Base-by-base conservation (phyloP, 768 basidiomycete species). In the Leccinum imitatum region DNA sequence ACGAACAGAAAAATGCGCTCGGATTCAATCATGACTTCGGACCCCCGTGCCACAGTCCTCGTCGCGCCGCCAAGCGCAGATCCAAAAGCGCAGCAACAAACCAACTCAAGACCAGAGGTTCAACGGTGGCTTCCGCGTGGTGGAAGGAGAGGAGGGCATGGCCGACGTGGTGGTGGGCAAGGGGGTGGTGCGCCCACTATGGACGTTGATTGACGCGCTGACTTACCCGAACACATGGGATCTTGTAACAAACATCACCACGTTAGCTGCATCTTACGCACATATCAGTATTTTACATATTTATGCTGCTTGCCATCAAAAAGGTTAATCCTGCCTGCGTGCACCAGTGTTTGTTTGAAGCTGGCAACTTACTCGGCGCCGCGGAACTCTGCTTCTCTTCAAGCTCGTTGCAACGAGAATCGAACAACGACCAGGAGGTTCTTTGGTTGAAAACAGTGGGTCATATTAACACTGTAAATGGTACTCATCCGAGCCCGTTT, bases 1-100 rank as follows among this genome's bases (percentile, higher is more conserved):
- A 11, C n/a, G 11, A 33, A 54, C 65, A 93, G 92, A 61, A 94
- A 93, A 83, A 80, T 95, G 80, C 89, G 92, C 56, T 93, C 92
- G 3, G 92, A 95, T 69, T 84, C 84, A 2, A 80, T 93, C 53
- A 71, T 91, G 60, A 61, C 56, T 33, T 77, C 78, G 21, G 80
- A 80, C 64, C 82, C 87, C n/a, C 84, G 90, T 27, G 89, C 90
- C 4, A 79, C 82, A 13, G 81, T 92, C 1, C 77, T 91, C 21
- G 71, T 89, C 30, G 84, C 85, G 30, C 89, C 89, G 0, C 89
- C 88, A 13, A 88, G 88, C 8, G 71, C 83, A 5, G 78, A 89
- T 60, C 78, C 82, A 0, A 78, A 80, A 33, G 81, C 82, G 3
- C 83, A 87, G 65, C 80, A 78, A 57, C 67, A 52, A 6, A 70